phyloP scores from a whole-genome alignment of 139 green algal species.

The Diplosphaera chodatii region DNA sequence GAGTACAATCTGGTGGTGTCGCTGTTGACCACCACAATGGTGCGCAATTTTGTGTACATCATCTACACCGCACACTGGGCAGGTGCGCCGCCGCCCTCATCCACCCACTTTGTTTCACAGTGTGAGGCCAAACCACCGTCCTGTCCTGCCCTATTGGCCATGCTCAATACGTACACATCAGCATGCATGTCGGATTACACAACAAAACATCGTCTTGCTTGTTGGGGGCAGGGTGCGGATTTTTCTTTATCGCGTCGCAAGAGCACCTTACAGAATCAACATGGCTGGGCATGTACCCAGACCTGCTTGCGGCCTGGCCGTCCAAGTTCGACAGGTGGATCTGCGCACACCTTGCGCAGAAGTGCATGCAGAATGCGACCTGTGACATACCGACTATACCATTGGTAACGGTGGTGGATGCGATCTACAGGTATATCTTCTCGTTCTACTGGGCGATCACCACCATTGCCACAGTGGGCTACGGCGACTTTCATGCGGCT shows the following conservation, averaged over 20 bases:
- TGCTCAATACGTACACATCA: too few species aligned
- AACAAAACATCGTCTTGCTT: too few species aligned
- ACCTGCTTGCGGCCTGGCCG: not conserved
- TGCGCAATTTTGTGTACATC: conserved; percentile 31
- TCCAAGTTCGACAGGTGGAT: not conserved
- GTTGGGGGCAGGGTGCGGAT: conserved; percentile 37
- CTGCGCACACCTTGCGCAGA: too few species aligned
- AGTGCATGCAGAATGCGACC: too few species aligned
- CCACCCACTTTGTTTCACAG: too few species aligned
- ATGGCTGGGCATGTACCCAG: conserved; percentile 19
- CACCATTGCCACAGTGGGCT: conserved; percentile 33
- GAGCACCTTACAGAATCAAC: conserved; percentile 19
- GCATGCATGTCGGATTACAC: too few species aligned
- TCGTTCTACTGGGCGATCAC: conserved; percentile 42
- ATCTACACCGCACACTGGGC: not conserved
- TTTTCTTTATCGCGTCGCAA: conserved; percentile 29
- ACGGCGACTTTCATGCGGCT: conserved; percentile 3
- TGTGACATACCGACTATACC: too few species aligned
- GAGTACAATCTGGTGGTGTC: conserved; percentile 35
- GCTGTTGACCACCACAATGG: conserved; percentile 39
- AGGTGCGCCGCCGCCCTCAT: not conserved
- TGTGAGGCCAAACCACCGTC: too few species aligned
- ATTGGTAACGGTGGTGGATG: too few species aligned
- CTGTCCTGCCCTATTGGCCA: too few species aligned
- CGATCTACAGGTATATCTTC: conserved; percentile 25